Conservation (phyloP, 208 protist genomes). For the Wallacemonas sp. region DNA sequence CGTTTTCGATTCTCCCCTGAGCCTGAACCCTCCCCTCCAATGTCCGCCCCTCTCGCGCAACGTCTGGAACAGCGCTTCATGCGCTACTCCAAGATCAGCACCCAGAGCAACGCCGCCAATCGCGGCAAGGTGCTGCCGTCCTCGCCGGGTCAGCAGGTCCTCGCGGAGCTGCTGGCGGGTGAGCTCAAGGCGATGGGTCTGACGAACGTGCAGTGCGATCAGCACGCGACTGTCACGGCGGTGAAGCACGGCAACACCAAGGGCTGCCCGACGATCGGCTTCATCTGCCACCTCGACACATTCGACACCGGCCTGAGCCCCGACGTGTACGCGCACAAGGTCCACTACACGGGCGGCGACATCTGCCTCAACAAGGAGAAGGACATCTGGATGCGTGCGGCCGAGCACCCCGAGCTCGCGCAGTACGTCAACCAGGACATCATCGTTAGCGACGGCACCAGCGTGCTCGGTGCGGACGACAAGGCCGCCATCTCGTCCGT, state of each 20-base stretch:
- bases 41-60: slow-evolving; percentile 37
- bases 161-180: slow-evolving; percentile 71
- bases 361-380: slow-evolving; percentile 76
- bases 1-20: slow-evolving; percentile 14
- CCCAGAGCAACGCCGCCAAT: slow-evolving; percentile 66
- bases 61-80: slow-evolving; percentile 72
- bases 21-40: too few species aligned
- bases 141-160: slow-evolving; percentile 77
- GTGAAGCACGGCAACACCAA: slow-evolving; percentile 61
- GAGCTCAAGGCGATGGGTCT: slow-evolving; percentile 54
- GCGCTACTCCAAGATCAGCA: slow-evolving; percentile 78
- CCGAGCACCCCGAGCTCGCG: slow-evolving; percentile 71
- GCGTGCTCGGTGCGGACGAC: slow-evolving; percentile 86
- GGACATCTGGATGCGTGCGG: slow-evolving; percentile 58
- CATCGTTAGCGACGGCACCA: slow-evolving; percentile 86
- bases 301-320: slow-evolving; percentile 75
- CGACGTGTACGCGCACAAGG: slow-evolving; percentile 65
- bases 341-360: slow-evolving; percentile 74
- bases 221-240: slow-evolving; percentile 77
- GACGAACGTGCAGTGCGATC: slow-evolving; percentile 58
- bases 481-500: slow-evolving; percentile 80
- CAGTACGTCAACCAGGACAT: slow-evolving; percentile 83
- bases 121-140: slow-evolving; percentile 65
- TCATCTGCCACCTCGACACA: slow-evolving; percentile 87
- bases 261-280: slow-evolving; percentile 73